phyloP scores from a whole-genome alignment of 352 stramenopile species.

The Pilasporangium apinafurcum region DNA sequence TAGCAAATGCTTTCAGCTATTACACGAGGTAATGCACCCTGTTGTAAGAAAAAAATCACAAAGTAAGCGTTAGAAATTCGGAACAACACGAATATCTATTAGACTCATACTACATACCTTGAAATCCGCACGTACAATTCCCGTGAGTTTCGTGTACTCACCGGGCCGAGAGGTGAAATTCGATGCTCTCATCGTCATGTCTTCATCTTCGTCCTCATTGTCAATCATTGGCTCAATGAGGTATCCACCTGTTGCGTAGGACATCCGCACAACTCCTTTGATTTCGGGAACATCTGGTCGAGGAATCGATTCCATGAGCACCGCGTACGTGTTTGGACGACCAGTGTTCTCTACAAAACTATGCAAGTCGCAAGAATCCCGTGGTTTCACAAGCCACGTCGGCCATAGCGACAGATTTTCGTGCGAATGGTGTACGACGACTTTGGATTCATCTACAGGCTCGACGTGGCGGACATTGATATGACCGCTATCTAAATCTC shows the following conservation, averaged over 20 bases:
- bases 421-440: constrained; percentile 66
- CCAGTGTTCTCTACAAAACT: constrained; percentile 71
- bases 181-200: neutral
- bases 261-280: constrained; percentile 66
- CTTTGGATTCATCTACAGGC: constrained; percentile 51
- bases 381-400: constrained; percentile 70
- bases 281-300: constrained; percentile 58
- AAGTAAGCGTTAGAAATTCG: constrained; percentile 11
- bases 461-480: constrained; percentile 44
- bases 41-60: constrained; percentile 5
- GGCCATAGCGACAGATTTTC: constrained; percentile 71
- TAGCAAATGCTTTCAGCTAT: constrained; percentile 74
- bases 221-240: constrained; percentile 45
- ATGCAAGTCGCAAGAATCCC: constrained; percentile 75
- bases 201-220: constrained; percentile 10
- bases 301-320: constrained; percentile 64
- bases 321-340: constrained; percentile 48
- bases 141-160: constrained; percentile 36
- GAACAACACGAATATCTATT: neutral
- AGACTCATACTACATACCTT: constrained; percentile 16
- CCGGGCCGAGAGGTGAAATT: constrained; percentile 1
- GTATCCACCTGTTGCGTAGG: constrained; percentile 63
- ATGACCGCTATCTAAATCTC: constrained; percentile 27
- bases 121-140: constrained; percentile 50
- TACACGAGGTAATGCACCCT: constrained; percentile 50